Conservation (phyloP, 768 basidiomycete genomes). For the Podaxis carcinomalis region DNA sequence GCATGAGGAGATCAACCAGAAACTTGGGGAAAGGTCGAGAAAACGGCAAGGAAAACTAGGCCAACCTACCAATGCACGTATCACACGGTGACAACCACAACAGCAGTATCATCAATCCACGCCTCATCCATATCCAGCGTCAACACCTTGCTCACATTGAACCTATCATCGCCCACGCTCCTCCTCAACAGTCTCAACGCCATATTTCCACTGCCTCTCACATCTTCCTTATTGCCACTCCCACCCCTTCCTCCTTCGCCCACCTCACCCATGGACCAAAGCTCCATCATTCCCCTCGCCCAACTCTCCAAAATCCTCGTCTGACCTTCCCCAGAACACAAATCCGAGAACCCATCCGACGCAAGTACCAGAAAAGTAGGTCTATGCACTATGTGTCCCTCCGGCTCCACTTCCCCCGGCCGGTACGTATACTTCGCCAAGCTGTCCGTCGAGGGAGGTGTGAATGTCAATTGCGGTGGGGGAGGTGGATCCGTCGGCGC, state of each 20-base stretch:
- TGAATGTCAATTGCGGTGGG: constrained; percentile 8
- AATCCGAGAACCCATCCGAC: constrained; percentile 65
- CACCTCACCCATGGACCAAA: constrained; percentile 16
- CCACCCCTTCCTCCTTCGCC: constrained; percentile 13
- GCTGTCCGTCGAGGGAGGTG: constrained; percentile 7
- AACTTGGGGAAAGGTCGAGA: background rate
- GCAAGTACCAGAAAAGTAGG: constrained; percentile 50
- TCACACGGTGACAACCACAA: constrained; percentile 39
- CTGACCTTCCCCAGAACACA: constrained; percentile 46
- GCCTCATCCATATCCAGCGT: constrained; percentile 61
- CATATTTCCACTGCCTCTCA: constrained; percentile 33
- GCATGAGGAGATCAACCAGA: background rate
- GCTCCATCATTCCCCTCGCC: constrained; percentile 40
- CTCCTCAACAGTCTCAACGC: constrained; percentile 55
- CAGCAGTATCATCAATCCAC: constrained; percentile 68
- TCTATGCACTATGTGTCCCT: background rate
- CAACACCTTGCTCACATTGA: constrained; percentile 50
- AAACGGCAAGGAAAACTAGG: background rate
- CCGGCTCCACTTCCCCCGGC: constrained; percentile 5
- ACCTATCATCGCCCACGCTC: constrained; percentile 50
- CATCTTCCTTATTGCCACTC: constrained; percentile 1
- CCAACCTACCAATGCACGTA: background rate
- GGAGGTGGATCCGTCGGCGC: constrained; percentile 4
- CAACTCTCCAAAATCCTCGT: constrained; percentile 45
- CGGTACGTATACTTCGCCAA: constrained; percentile 6